Evolutionary conservation across 2,329 filamentous ascomycete species (phyloP).

Genomic region (Verticillium isaacii): DNA sequence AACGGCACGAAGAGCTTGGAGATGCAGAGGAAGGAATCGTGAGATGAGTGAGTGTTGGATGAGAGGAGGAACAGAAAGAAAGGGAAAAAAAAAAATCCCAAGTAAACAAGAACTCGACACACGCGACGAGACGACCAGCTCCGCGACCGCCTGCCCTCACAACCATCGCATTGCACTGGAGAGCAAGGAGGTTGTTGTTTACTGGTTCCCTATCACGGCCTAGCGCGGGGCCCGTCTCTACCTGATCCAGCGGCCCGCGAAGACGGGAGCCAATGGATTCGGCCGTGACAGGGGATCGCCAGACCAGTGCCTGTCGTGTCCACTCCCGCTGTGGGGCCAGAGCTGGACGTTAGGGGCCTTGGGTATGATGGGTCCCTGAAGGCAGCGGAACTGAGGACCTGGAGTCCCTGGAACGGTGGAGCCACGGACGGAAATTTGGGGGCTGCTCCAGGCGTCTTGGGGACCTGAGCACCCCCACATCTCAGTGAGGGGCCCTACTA

Average conservation of each 20-base stretch:
- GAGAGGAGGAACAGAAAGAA: background rate
- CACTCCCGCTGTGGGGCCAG: no score
- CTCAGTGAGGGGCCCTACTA: no score
- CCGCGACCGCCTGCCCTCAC: no score
- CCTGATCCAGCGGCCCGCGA: background rate
- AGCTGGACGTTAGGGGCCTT: background rate
- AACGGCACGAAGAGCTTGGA: background rate
- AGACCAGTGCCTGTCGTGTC: background rate
- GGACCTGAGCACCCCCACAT: no score
- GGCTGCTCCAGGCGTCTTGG: no score
- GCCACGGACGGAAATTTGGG: no score
- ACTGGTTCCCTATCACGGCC: slow-evolving; percentile 33
- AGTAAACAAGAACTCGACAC: background rate
- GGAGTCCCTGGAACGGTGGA: no score
- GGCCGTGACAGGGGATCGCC: background rate
- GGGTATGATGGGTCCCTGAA: background rate
- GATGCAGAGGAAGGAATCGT: background rate
- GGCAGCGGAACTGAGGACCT: background rate
- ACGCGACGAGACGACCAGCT: background rate
- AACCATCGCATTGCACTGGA: background rate
- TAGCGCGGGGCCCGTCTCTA: slow-evolving; percentile 21
- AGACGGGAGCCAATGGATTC: slow-evolving; percentile 1
- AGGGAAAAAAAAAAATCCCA: slow-evolving; percentile 10
- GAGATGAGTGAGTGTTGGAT: no score
- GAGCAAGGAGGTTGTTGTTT: slow-evolving; percentile 32